phyloP scores from a whole-genome alignment of 169 alveolate species.

The Prorocentrum cordatum region DNA sequence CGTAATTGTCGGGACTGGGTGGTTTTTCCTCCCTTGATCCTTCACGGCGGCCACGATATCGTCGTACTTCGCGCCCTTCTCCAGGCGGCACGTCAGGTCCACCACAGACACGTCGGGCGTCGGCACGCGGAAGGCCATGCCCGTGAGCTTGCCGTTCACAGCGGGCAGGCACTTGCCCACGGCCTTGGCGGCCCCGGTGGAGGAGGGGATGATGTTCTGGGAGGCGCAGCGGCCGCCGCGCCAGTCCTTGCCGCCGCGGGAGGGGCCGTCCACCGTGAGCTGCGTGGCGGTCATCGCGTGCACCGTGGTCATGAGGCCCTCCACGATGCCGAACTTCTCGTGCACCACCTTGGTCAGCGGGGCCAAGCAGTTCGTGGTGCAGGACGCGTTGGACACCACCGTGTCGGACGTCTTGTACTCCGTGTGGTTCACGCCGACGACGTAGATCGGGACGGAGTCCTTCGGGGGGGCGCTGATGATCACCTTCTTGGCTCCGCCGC shows the following conservation, averaged over 20 bases:
- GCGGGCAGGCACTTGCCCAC: constrained; percentile 81
- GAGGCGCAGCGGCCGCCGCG: constrained; percentile 45
- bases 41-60: constrained; percentile 90
- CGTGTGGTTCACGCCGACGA: constrained; percentile 95
- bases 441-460: constrained; percentile 93
- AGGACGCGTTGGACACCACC: constrained; percentile 98
- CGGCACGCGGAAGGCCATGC: constrained; percentile 99
- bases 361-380: constrained; percentile 99
- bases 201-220: constrained; percentile 30
- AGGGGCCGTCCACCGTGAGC: constrained; percentile 73
- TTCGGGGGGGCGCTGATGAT: background rate
- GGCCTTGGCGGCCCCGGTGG: constrained; percentile 54
- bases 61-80: constrained; percentile 91
- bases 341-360: constrained; percentile 96
- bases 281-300: constrained; percentile 98
- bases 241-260: constrained; percentile 78
- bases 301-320: constrained; percentile 99
- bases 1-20: no score
- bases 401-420: constrained; percentile 82
- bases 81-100: constrained; percentile 92
- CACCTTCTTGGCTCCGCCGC: constrained; percentile 98
- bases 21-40: no score
- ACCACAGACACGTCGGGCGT: constrained; percentile 98
- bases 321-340: constrained; percentile 94
- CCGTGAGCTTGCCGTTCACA: constrained; percentile 94